phyloP scores from a whole-genome alignment of 192 early-diverging fungal genomes.

The Thamnidium elegans region DNA sequence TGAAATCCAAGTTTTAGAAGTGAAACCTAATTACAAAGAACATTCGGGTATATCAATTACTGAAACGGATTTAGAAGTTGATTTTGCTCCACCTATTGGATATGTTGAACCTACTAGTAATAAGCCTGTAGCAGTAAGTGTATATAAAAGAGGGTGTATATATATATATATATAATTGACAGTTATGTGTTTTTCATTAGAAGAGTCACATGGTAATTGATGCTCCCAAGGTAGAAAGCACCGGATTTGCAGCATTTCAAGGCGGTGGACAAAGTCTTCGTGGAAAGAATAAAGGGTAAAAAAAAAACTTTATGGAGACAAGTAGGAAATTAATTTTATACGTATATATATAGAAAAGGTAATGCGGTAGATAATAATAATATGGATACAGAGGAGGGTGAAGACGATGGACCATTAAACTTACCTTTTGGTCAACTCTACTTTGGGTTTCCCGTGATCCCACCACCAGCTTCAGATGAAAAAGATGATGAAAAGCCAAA shows the following conservation, averaged over 20 bases:
- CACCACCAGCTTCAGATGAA: conserved; percentile 52
- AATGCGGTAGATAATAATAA: neutral
- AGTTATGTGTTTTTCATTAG: conserved; percentile 16
- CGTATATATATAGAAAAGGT: neutral
- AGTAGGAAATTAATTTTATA: neutral
- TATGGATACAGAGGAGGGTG: neutral
- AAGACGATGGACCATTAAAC: conserved; percentile 61
- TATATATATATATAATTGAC: too few relatives aligned
- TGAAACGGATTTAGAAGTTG: conserved; percentile 95
- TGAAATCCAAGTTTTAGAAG: conserved; percentile 89
- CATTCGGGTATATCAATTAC: conserved; percentile 87
- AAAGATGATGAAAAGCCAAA: conserved; percentile 18
- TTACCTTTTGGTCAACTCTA: conserved; percentile 85
- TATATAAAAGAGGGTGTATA: too few relatives aligned
- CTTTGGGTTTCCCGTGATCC: conserved; percentile 85
- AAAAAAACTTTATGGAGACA: neutral
- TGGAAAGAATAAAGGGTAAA: conserved; percentile 37
- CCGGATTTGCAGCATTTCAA: conserved; percentile 25
- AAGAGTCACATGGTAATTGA: conserved; percentile 31
- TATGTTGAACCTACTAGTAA: conserved; percentile 80
- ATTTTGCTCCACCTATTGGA: conserved; percentile 95
- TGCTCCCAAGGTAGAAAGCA: conserved; percentile 11
- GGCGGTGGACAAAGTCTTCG: conserved; percentile 37
- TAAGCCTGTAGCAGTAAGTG: neutral
- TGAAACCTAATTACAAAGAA: conserved; percentile 57